Conservation (phyloP, 2,329 filamentous ascomycete species). For the Lasiodiplodia sp. region DNA sequence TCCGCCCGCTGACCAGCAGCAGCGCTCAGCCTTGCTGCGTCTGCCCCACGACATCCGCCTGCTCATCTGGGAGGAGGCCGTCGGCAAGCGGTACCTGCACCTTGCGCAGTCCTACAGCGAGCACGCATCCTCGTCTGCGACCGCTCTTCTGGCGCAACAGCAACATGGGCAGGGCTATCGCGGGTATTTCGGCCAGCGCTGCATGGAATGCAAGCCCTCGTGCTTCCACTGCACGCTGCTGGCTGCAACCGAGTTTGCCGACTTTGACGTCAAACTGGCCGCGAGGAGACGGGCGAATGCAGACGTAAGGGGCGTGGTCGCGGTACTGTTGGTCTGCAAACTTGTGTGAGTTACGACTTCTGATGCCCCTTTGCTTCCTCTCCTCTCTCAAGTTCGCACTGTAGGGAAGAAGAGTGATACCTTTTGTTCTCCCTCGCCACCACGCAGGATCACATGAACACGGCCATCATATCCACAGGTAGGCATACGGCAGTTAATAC, state of each 20-base stretch:
- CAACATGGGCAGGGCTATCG: background rate
- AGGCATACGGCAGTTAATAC: slow-evolving; percentile 13
- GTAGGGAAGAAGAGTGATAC: background rate
- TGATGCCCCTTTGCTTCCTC: background rate
- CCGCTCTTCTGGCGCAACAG: slow-evolving; percentile 3
- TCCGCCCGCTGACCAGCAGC: slow-evolving; percentile 1
- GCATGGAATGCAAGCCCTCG: slow-evolving; percentile 8
- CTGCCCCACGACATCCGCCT: slow-evolving; percentile 24
- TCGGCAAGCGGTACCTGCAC: slow-evolving; percentile 20
- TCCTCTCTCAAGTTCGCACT: background rate
- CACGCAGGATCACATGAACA: background rate
- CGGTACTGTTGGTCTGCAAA: background rate
- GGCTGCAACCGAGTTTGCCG: slow-evolving; percentile 12
- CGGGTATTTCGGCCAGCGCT: slow-evolving; percentile 10
- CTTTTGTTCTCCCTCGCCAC: background rate
- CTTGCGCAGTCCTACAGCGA: slow-evolving; percentile 15
- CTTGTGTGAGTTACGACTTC: slow-evolving; percentile 19
- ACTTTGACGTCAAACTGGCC: slow-evolving; percentile 14
- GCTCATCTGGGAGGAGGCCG: slow-evolving; percentile 25
- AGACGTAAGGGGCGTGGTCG: slow-evolving; percentile 12
- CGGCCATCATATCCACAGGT: no score
- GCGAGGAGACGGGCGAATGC: slow-evolving; percentile 9
- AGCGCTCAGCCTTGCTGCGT: slow-evolving; percentile 14
- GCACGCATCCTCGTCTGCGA: background rate
- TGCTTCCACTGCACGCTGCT: slow-evolving; percentile 20